phyloP scores from a whole-genome alignment of 257 asterid genomes.

The Solanum chmielewskii region DNA sequence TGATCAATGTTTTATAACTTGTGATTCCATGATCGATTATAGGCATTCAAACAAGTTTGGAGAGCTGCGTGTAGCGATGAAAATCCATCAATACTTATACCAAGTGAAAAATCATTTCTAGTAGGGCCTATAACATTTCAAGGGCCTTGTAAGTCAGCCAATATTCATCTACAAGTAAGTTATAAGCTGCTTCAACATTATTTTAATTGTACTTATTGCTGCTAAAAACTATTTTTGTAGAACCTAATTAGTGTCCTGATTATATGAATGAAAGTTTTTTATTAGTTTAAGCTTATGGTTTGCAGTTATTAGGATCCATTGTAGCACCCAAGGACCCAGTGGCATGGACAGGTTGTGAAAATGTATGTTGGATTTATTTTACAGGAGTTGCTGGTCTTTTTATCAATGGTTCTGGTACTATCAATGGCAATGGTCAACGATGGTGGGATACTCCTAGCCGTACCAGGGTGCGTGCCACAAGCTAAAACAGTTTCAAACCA shows the following conservation, averaged over 20 bases:
- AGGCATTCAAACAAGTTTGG: conserved; percentile 14
- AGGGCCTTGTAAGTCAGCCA: conserved; percentile 6
- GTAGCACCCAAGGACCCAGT: not conserved
- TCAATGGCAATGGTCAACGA: conserved; percentile 3
- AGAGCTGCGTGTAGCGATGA: not conserved
- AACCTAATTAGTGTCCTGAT: not conserved
- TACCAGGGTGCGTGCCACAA: not conserved
- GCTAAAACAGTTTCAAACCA: not conserved
- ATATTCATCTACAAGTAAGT: not conserved
- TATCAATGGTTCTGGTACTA: conserved; percentile 4
- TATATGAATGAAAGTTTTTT: not conserved
- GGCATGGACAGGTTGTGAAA: conserved; percentile 4
- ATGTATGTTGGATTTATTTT: conserved; percentile 5
- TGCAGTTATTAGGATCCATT: conserved; percentile 4
- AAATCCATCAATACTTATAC: not conserved
- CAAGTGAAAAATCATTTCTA: not conserved
- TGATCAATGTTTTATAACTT: not conserved
- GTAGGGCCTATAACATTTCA: not conserved
- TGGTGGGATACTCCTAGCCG: conserved; percentile 1
- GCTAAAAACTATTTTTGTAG: too few species aligned
- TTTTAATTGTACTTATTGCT: too few species aligned
- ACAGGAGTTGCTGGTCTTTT: not conserved
- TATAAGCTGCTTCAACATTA: not conserved
- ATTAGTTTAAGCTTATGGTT: not conserved
- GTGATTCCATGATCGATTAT: not conserved